Conservation (phyloP, 2,329 filamentous ascomycete species). For the Trichophyton mentagrophytes region DNA sequence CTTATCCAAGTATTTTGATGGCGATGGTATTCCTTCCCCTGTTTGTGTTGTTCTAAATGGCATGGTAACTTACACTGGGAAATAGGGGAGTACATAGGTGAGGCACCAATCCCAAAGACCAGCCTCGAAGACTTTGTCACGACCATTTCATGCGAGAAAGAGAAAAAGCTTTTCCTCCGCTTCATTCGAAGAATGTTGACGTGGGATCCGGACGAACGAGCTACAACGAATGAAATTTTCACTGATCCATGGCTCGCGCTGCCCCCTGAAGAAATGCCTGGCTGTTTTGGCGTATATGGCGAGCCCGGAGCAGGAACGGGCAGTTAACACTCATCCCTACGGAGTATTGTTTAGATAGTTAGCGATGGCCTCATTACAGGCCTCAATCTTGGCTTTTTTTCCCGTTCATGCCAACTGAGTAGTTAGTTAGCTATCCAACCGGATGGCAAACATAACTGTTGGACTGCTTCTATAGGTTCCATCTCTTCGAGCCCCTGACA, state of each 20-base stretch:
- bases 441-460: too few species aligned
- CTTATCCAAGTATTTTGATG: conserved; percentile 16
- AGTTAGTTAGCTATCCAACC: too few species aligned
- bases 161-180: conserved; percentile 17
- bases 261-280: not conserved
- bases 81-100: conserved; percentile 15
- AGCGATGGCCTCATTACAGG: too few species aligned
- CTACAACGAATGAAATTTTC: conserved; percentile 12
- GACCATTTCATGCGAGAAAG: conserved; percentile 15
- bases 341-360: too few species aligned
- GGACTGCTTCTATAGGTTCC: too few species aligned
- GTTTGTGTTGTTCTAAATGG: not conserved
- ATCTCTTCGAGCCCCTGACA: too few species aligned
- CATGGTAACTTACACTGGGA: not conserved
- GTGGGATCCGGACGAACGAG: conserved; percentile 17
- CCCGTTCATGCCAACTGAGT: too few species aligned
- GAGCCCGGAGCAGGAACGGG: too few species aligned
- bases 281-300: too few species aligned
- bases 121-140: conserved; percentile 14
- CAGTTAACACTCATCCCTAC: too few species aligned
- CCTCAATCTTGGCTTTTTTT: too few species aligned
- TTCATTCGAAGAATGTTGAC: conserved; percentile 19
- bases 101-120: conserved; percentile 14
- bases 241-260: conserved; percentile 15
- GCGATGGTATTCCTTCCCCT: conserved; percentile 3